A percentile compares a stretch with the other conserved stretches of the same genome.
phyloP scores from a whole-genome alignment of 2,329 filamentous ascomycete species.

The Hypoxylon sp. region DNA sequence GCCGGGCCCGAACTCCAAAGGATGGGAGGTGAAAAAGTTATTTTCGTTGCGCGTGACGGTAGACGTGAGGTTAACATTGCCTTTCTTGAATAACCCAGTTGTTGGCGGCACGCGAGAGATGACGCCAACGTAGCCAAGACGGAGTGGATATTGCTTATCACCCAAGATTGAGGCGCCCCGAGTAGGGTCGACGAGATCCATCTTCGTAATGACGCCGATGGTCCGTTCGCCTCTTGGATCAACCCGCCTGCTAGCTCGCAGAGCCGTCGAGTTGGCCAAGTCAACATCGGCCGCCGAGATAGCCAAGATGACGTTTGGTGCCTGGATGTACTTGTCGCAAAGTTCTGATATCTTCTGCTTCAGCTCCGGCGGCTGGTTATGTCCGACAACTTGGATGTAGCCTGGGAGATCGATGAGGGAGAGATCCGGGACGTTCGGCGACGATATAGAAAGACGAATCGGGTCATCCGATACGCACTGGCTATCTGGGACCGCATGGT shows the following conservation, averaged over 20 bases:
- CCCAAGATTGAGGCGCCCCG: slow-evolving; percentile 80
- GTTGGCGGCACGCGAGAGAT: slow-evolving; percentile 80
- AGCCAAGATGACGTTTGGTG: slow-evolving; percentile 94
- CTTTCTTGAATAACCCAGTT: slow-evolving; percentile 82
- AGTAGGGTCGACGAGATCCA: slow-evolving; percentile 90
- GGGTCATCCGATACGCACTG: slow-evolving; percentile 97
- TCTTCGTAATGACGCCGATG: slow-evolving; percentile 98
- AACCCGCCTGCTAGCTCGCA: slow-evolving; percentile 87
- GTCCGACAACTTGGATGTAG: slow-evolving; percentile 94
- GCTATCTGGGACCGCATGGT: slow-evolving; percentile 86
- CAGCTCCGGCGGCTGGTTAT: slow-evolving; percentile 87
- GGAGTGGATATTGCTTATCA: slow-evolving; percentile 91
- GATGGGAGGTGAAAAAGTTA: slow-evolving; percentile 84
- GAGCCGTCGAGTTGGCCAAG: slow-evolving; percentile 91
- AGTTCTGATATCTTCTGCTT: slow-evolving; percentile 96
- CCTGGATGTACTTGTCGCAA: slow-evolving; percentile 97
- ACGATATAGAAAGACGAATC: slow-evolving; percentile 94
- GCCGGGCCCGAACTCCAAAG: slow-evolving; percentile 77
- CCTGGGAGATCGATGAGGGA: slow-evolving; percentile 96
- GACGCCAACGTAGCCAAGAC: slow-evolving; percentile 96
- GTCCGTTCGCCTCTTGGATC: slow-evolving; percentile 95
- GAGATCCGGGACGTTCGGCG: slow-evolving; percentile 91
- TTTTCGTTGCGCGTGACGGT: slow-evolving; percentile 89
- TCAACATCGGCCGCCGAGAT: slow-evolving; percentile 98
- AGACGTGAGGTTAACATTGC: slow-evolving; percentile 78